Base-by-base conservation (phyloP, 148 eudicot species). In the Pouteria glomerata region DNA sequence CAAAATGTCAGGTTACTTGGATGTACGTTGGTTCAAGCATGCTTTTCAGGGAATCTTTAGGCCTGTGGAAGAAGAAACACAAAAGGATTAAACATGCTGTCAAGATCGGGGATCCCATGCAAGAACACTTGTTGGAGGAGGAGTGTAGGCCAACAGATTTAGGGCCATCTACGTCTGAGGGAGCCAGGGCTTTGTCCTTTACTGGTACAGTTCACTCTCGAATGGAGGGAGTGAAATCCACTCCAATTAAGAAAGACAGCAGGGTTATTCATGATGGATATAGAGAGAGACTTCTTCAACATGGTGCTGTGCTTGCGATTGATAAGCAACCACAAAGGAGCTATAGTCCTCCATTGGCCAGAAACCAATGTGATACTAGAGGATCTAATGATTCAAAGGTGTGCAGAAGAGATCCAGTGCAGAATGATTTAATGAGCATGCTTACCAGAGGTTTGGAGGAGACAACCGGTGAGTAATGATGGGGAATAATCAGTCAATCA, bases 21-120 rank as follows among this genome's bases (percentile, higher is more conserved):
- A 65, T 75, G 73, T 83, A 80, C 58, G 80, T 91, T 71, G 81
- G 97, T 76, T 80, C 87, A 44, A 87, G 74, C 75, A 81, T 88
- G 63, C 76, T 89, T 59, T 76, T 81, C 64, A 78, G 80, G 52
- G 79, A 74, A 52, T 81, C 86, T 42, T 73, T 85, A 16, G 60
- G 70, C 70, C 48, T 73, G 77, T 75, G 67, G 47, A 91, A 85
- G 83, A 82, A 71, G 78, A 82, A 77, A 57, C 85, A 70, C 76
- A 90, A 78, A 74, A 77, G 64, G 79, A 71, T 24, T 37, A 82
- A 82, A 27, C 45, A 33, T 14, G 35, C 56, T 53, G 50, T 47
- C 15, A 53, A 57, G 69, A 57, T 58, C 41, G 70, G 74, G 72
- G 70, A 47, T 60, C 72, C 63, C 63, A 55, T 27, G 60, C 55